Percentiles rank a stretch among this genome's conserved stretches.
Conservation (phyloP, 225 moss, liverwort and hornwort genomes). For the Anthoceros angustus region DNA sequence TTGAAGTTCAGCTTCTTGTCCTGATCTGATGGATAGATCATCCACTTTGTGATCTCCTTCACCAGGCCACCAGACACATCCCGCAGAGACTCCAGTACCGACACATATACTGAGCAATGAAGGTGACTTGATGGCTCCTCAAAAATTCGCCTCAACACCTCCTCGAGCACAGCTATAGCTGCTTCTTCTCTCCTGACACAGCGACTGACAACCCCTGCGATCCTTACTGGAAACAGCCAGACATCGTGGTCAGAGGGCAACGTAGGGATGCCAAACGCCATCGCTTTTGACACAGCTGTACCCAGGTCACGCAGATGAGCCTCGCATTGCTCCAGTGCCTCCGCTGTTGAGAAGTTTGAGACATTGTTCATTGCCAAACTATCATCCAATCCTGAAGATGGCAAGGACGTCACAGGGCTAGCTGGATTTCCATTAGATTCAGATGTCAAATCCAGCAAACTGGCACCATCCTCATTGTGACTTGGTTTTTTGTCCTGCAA, state of each 20-base stretch:
- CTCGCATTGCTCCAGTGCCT: too few relatives aligned
- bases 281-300: conserved; percentile 36
- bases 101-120: conserved; percentile 54
- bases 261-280: conserved; percentile 28
- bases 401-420: not conserved
- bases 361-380: too few relatives aligned
- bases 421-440: not conserved
- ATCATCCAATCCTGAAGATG: too few relatives aligned
- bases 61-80: conserved; percentile 92
- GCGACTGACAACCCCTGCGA: conserved; percentile 71
- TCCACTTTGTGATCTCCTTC: conserved; percentile 96
- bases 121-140: conserved; percentile 63
- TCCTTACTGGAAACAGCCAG: conserved; percentile 21
- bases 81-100: conserved; percentile 69
- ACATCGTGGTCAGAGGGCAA: conserved; percentile 58
- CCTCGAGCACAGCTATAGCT: conserved; percentile 31
- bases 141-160: conserved; percentile 83
- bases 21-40: conserved; percentile 68
- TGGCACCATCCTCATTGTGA: not conserved
- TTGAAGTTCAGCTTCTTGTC: conserved; percentile 77
- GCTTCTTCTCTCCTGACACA: conserved; percentile 87
- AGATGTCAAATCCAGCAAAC: not conserved
- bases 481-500: not conserved
- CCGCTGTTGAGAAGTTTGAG: too few relatives aligned
- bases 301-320: conserved; percentile 36